Evolutionary conservation across 805 yeast genomes (phyloP).

Genomic region (Jamesozyma piceae): DNA sequence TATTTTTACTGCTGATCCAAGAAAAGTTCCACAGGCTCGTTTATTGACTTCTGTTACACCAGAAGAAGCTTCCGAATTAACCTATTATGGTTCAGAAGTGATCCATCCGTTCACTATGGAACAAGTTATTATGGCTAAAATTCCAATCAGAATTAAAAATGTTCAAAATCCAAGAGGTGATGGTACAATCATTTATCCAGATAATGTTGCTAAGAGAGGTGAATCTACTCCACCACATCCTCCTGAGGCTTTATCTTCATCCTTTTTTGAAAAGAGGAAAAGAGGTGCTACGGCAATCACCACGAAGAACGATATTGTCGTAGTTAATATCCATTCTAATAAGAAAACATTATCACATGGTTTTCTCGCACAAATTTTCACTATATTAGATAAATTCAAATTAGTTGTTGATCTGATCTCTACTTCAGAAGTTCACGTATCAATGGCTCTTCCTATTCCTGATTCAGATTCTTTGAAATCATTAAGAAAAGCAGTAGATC

Average conservation of each 20-base stretch:
- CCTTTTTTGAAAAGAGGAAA: conserved; percentile 37
- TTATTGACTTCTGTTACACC: conserved; percentile 85
- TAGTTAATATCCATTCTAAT: conserved; percentile 87
- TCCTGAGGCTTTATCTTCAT: conserved; percentile 54
- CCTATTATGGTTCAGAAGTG: conserved; percentile 95
- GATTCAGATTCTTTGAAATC: conserved; percentile 49
- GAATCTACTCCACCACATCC: conserved; percentile 93
- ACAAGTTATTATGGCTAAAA: conserved; percentile 90
- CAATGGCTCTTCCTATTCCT: conserved; percentile 88
- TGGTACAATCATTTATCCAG: conserved; percentile 93
- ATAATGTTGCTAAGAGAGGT: conserved; percentile 74
- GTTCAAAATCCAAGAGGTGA: conserved; percentile 88
- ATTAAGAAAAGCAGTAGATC: conserved; percentile 65
- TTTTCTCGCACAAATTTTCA: conserved; percentile 82
- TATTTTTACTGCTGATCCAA: conserved; percentile 95
- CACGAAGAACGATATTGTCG: conserved; percentile 85
- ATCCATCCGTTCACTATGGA: conserved; percentile 99
- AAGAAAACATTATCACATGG: conserved; percentile 90
- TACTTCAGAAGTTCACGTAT: conserved; percentile 95
- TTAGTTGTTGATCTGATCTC: conserved; percentile 92
- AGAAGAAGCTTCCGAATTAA: conserved; percentile 96
- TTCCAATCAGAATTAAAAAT: conserved; percentile 93
- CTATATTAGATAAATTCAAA: conserved; percentile 71
- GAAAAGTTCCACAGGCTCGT: conserved; percentile 87
- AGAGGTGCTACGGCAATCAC: conserved; percentile 93